Evolutionary conservation across 768 basidiomycete genomes (phyloP).

Genomic region (Boletus reticulatus): DNA sequence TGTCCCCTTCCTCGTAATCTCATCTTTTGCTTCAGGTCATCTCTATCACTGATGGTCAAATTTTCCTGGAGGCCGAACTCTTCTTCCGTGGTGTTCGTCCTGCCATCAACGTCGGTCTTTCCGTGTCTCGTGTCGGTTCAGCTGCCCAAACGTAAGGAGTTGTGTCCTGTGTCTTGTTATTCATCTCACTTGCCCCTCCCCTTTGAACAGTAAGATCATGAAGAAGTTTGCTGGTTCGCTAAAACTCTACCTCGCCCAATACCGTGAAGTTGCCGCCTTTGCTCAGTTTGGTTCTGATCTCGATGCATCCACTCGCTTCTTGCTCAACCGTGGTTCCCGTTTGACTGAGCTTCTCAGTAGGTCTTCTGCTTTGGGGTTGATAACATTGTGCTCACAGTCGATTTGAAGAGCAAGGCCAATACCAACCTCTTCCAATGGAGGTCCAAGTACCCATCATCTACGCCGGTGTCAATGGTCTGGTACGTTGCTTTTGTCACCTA

Average conservation of each 20-base stretch:
- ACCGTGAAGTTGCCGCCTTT: slow-evolving; percentile 99
- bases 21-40: slow-evolving; percentile 66
- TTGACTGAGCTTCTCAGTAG: slow-evolving; percentile 92
- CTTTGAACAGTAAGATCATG: slow-evolving; percentile 82
- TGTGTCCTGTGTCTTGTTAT: neutral
- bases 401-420: slow-evolving; percentile 90
- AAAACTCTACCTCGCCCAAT: slow-evolving; percentile 99
- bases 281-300: slow-evolving; percentile 99
- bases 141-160: slow-evolving; percentile 94
- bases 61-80: slow-evolving; percentile 99
- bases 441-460: slow-evolving; percentile 98
- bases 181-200: neutral
- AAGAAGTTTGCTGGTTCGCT: slow-evolving; percentile 99
- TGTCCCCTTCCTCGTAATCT: neutral
- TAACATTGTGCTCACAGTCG: slow-evolving; percentile 11
- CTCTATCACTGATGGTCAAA: slow-evolving; percentile 99
- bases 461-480: slow-evolving; percentile 99
- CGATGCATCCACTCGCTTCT: slow-evolving; percentile 98
- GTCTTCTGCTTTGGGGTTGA: slow-evolving; percentile 18
- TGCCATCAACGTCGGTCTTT: slow-evolving; percentile 99
- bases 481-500: slow-evolving; percentile 36
- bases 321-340: slow-evolving; percentile 96
- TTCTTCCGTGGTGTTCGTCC: slow-evolving; percentile 99
- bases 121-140: slow-evolving; percentile 99
- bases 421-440: slow-evolving; percentile 92